These are phyloP conservation scores for Hanseniaspora occidentalis DNA, from an alignment of 805 yeast genomes.

Conservation along the genomic window DNA sequence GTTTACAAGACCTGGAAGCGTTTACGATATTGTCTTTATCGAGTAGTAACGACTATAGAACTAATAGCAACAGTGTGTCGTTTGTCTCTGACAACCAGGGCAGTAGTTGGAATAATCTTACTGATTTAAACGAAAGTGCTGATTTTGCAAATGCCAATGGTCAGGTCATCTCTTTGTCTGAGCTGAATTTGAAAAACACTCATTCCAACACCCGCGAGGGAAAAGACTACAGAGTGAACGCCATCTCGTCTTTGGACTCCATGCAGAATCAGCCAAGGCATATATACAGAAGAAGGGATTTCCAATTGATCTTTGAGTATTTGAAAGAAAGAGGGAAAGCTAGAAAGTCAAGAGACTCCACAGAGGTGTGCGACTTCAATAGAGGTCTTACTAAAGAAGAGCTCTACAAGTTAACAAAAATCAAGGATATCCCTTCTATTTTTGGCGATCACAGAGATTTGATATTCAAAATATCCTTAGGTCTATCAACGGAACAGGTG, in stretches of 20 bases:
- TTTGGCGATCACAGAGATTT: background rate
- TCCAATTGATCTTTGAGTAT: background rate
- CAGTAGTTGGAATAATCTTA: too few relatives aligned
- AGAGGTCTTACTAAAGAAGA: too few relatives aligned
- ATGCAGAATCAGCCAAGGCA: background rate
- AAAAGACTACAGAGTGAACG: background rate
- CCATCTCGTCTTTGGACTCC: background rate
- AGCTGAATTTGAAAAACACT: too few relatives aligned
- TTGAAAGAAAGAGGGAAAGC: background rate
- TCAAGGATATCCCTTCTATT: background rate
- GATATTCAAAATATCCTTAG: background rate
- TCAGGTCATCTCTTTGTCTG: too few relatives aligned
- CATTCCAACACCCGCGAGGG: too few relatives aligned
- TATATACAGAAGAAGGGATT: background rate
- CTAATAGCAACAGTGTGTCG: too few relatives aligned
- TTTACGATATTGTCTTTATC: background rate
- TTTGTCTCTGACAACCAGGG: too few relatives aligned
- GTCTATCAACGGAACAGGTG: too few relatives aligned
- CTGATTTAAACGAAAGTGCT: too few relatives aligned
- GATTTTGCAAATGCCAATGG: too few relatives aligned
- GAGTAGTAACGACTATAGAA: background rate
- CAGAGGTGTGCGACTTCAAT: background rate
- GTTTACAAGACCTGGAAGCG: background rate
- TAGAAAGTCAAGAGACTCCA: background rate
- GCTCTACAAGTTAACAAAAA: background rate